phyloP scores from a whole-genome alignment of 2,329 filamentous ascomycete species.

The Aspergillus sp. region DNA sequence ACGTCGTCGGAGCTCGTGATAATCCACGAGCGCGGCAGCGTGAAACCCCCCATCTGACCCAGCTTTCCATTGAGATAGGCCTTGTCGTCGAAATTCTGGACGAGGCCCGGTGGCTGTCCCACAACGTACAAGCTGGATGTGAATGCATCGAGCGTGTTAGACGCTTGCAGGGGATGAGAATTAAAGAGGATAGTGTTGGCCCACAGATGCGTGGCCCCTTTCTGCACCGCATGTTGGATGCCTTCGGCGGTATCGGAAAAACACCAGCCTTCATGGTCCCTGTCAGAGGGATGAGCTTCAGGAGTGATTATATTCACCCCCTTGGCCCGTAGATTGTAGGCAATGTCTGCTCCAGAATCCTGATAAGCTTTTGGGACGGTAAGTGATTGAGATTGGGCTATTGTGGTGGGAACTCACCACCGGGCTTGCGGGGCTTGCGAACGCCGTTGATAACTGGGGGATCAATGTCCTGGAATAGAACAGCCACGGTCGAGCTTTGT shows the following conservation, averaged over 20 bases:
- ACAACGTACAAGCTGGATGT: conserved; percentile 37
- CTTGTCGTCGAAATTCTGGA: conserved; percentile 53
- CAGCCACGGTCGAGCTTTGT: conserved; percentile 34
- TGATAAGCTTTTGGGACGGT: conserved; percentile 40
- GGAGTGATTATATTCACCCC: conserved; percentile 35
- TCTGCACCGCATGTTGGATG: conserved; percentile 38
- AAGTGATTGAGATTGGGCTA: not conserved
- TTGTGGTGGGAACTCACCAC: conserved; percentile 28
- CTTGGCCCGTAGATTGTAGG: conserved; percentile 36
- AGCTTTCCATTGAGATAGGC: conserved; percentile 47
- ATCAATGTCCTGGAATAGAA: conserved; percentile 48
- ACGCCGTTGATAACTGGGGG: conserved; percentile 48
- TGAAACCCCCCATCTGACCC: conserved; percentile 35
- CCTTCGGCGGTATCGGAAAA: conserved; percentile 46
- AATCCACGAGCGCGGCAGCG: conserved; percentile 39
- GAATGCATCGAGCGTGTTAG: conserved; percentile 27
- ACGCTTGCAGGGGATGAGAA: conserved; percentile 48
- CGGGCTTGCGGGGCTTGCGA: conserved; percentile 50
- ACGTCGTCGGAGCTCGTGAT: conserved; percentile 19
- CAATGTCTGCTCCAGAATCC: conserved; percentile 51
- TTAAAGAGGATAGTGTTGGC: conserved; percentile 52
- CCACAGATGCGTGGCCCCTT: conserved; percentile 48
- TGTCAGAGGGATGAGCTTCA: conserved; percentile 25
- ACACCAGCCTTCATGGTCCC: conserved; percentile 36
- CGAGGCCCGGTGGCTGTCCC: conserved; percentile 47